Base-by-base conservation (phyloP, 257 asterid genomes). In the Penstemon eatonii region DNA sequence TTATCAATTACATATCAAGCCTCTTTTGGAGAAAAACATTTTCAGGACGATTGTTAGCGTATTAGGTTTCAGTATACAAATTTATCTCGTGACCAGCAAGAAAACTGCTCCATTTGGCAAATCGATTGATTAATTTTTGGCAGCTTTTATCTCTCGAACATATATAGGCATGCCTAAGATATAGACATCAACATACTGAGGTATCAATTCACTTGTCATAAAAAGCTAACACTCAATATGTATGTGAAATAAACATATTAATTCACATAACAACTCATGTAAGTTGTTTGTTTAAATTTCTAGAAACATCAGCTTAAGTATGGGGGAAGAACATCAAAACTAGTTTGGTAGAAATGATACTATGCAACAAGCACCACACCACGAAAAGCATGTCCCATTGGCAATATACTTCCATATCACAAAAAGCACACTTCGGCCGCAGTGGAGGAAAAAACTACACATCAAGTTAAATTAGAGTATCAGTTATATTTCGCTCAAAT, bases 401-500 rank as follows among this genome's bases (percentile, higher is more conserved):
- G 5, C 38, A 9, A 41, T 8, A 64, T 2, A 38, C 4, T 42
- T 47, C 56, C 36, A 33, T 25, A 60, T 38, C 60, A 50, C 8
- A 18, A 19, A 19, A 40, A 59, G 66, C 65, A 56, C 13, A 36
- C 61, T n/a, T 15, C 41, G 46, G 11, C 54, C 67, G 66, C 56
- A 68, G 37, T 50, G 55, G 19, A 59, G 70, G 63, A 67, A 42
- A 63, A 65, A 39, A 36, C 37, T 18, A 60, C 72, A 18, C 55
- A 40, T 59, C 62, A 56, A 37, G 69, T 57, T 51, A 65, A 12
- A 33, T 43, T 3, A 50, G 65, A 50, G 43, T 15, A 72, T 15
- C 69, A 65, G 7, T 46, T 55, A 5, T 25, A 69, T 56, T 70
- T 60, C 36, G 71, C 67, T 36, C 58, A 45, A 68, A 45, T 47